Conservation (phyloP, 768 basidiomycete genomes). For the Xerocomellus dryophilus region DNA sequence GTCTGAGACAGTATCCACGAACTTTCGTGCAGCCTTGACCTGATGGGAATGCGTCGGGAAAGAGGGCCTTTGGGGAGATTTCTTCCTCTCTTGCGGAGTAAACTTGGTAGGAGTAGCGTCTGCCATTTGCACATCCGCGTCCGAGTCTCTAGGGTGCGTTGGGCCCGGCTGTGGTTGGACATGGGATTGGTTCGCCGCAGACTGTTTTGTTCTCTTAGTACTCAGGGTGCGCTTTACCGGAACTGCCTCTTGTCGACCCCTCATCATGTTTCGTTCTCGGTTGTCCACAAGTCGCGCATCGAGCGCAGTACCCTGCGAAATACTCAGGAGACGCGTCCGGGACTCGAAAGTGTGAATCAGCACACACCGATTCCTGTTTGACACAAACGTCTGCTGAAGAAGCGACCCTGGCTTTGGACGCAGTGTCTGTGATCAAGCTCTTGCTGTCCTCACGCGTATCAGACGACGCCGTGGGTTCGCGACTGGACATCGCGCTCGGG, state of each 20-base stretch:
- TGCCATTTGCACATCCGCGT: conserved; percentile 9
- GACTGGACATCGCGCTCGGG: conserved; percentile 2
- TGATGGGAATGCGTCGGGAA: not conserved
- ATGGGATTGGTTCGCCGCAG: not conserved
- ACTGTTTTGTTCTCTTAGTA: not conserved
- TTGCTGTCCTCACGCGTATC: not conserved
- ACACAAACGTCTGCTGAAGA: not conserved
- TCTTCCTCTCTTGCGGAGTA: not conserved
- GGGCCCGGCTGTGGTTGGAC: not conserved
- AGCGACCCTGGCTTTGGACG: not conserved
- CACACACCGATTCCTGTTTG: conserved; percentile 12
- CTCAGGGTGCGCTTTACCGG: not conserved
- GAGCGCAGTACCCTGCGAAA: not conserved
- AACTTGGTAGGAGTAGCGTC: not conserved
- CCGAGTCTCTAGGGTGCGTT: not conserved
- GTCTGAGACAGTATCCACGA: not conserved
- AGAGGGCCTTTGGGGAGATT: not conserved
- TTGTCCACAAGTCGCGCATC: not conserved
- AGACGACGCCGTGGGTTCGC: conserved; percentile 9
- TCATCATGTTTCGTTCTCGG: not conserved
- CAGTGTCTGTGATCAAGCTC: too few species aligned
- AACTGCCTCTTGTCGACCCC: not conserved
- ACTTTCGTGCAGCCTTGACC: not conserved
- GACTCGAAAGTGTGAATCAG: not conserved
- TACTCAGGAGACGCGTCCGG: conserved; percentile 1